Evolutionary conservation across 108 stramenopile genomes (phyloP), one percentile per base, ranked within the genome.

Genomic region (Nitzschia sp.): DNA sequence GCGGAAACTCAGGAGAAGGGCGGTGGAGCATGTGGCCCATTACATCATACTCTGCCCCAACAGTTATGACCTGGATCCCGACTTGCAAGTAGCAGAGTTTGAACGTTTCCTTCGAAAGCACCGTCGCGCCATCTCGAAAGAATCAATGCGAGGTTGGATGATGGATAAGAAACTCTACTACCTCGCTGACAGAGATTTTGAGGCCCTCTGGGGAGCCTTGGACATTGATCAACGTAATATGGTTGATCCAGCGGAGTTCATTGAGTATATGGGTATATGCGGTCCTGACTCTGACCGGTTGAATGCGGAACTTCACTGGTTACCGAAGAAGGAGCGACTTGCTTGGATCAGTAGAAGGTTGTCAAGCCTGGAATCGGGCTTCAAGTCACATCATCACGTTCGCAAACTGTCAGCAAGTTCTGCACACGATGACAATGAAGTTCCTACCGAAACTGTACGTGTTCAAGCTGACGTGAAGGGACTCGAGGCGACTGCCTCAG

Each of bases 181-280:
- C 39, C 20, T 77, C 8, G 51, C 57, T 3, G 76, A 77, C 25
- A 60, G 57, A 21, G 70, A 77, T 57, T 77, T 77, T 58, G 67
- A 77, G 34, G 57, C 58, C 20, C 57, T 77, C 15, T 77, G 70
- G 70, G 41, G 43, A 29, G 65, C 70, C 20, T 55, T 77, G 44
- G 75, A 76, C 65, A 51, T 76, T 19, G 69, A 76, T 24, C 41
- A 50, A 21, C 25, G 34, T n/a, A 70, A 70, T 0, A 41, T 17
- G 17, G 65, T 77, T 2, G 76, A 77, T 57, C 57, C 65, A 8
- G 10, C 67, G 9, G 76, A 77, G 43, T 77, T 77, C 29, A 57
- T 61, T 62, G 21, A 41, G 8, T 71, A 66, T 38, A 41, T 77
- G 41, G 51, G 46, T 43, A 20, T 29, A 12, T 77, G 76, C 52